phyloP scores from a whole-genome alignment of 768 basidiomycete genomes.

The Suillus brevipes region DNA sequence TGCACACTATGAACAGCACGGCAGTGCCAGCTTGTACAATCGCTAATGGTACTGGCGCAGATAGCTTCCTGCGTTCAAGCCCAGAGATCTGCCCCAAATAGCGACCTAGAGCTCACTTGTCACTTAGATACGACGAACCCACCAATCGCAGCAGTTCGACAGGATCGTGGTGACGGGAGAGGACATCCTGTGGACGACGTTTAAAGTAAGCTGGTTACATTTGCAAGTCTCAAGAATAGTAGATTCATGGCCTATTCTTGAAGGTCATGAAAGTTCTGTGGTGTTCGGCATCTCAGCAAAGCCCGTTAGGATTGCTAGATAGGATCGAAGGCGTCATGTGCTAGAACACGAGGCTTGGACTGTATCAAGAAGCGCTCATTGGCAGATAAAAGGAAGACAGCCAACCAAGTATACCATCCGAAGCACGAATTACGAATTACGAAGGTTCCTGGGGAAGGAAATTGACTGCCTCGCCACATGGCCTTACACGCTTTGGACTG shows the following conservation, averaged over 20 bases:
- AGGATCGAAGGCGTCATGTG: neutral
- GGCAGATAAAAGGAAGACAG: constrained; percentile 3
- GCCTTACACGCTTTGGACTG: neutral
- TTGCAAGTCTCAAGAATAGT: neutral
- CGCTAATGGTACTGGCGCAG: constrained; percentile 39
- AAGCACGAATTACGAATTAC: neutral
- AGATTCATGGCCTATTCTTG: neutral
- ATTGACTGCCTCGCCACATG: neutral
- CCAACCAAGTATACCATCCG: neutral
- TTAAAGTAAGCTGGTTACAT: constrained; percentile 34
- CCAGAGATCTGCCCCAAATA: neutral
- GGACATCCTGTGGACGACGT: constrained; percentile 46
- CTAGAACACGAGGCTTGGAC: neutral
- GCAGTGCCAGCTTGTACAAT: constrained; percentile 36
- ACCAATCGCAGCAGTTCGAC: constrained; percentile 60
- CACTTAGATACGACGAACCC: constrained; percentile 48
- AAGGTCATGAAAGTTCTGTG: neutral
- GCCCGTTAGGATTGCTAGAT: neutral
- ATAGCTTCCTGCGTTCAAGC: constrained; percentile 62
- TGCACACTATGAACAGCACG: constrained; percentile 31
- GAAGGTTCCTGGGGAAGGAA: neutral
- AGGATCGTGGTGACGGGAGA: constrained; percentile 50
- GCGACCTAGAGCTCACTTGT: neutral
- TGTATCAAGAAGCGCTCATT: neutral
- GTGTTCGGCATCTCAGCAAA: neutral